phyloP scores from a whole-genome alignment of 2,329 filamentous ascomycete genomes.

The Proliferodiscus dingleyae region DNA sequence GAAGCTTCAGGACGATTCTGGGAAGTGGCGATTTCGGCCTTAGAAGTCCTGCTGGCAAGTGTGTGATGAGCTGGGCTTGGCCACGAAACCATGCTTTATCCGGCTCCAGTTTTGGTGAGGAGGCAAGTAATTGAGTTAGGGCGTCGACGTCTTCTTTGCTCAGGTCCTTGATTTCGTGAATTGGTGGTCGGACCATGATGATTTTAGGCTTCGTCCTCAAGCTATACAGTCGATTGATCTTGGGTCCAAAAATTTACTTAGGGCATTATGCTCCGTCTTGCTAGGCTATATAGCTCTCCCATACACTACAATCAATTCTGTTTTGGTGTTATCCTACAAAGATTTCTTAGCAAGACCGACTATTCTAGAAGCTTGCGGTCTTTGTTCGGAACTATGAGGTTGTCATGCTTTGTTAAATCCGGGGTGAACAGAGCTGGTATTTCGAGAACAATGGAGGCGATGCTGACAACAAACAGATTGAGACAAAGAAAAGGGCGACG shows the following conservation, averaged over 20 bases:
- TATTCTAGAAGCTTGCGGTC: neutral
- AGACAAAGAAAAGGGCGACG: neutral
- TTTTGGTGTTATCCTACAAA: neutral
- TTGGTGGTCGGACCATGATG: neutral
- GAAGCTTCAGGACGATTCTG: conserved; percentile 6
- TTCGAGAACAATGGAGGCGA: neutral
- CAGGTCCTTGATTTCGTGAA: neutral
- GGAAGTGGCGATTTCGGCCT: conserved; percentile 10
- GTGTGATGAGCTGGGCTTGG: conserved; percentile 9
- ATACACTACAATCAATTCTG: neutral
- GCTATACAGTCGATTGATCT: neutral
- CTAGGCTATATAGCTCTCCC: no score
- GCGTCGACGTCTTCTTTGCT: neutral
- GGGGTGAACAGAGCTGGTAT: neutral
- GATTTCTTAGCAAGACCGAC: no score
- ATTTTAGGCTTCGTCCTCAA: no score
- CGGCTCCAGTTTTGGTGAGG: neutral
- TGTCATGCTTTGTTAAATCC: neutral
- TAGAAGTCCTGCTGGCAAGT: conserved; percentile 15
- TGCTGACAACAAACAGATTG: neutral
- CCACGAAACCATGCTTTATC: conserved; percentile 10
- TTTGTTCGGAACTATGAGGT: neutral
- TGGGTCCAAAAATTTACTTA: neutral
- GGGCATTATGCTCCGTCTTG: neutral
- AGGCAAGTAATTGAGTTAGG: conserved; percentile 13